Evolutionary conservation across 495 filamentous ascomycete genomes (phyloP).

Genomic region (Aspergillus affinis): DNA sequence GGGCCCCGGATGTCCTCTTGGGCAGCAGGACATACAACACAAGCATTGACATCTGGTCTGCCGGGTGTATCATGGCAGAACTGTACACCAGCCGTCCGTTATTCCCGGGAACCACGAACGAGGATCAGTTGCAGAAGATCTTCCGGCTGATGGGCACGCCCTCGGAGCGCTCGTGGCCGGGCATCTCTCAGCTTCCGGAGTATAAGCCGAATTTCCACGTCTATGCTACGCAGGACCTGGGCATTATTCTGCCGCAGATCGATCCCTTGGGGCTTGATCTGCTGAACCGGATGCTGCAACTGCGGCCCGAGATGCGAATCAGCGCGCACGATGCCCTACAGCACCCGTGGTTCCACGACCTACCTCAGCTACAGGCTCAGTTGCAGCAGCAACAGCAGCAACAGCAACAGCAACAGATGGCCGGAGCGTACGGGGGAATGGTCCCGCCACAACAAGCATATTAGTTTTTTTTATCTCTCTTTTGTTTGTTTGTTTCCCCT

Average conservation of each 20-base stretch:
- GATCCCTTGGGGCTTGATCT: conserved; percentile 84
- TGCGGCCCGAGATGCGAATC: conserved; percentile 89
- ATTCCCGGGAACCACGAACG: conserved; percentile 94
- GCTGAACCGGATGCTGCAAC: conserved; percentile 83
- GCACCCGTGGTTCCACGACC: conserved; percentile 87
- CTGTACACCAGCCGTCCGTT: conserved; percentile 93
- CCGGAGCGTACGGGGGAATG: conserved; percentile 43
- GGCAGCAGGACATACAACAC: conserved; percentile 93
- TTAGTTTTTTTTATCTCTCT: conserved; percentile 16
- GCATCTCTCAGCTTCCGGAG: conserved; percentile 84
- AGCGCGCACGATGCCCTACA: conserved; percentile 78
- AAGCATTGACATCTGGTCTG: conserved; percentile 97
- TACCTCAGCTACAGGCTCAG: conserved; percentile 52
- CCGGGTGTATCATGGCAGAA: conserved; percentile 97
- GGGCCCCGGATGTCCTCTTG: conserved; percentile 88
- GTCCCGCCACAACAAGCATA: conserved; percentile 42
- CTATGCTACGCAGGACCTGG: conserved; percentile 89
- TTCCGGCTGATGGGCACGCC: conserved; percentile 98
- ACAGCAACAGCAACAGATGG: conserved; percentile 41
- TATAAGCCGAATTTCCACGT: conserved; percentile 93
- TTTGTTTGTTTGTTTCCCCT: conserved; percentile 13
- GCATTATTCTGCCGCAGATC: conserved; percentile 83
- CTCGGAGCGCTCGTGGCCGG: conserved; percentile 88
- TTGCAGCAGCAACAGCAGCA: conserved; percentile 46
- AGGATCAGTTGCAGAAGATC: conserved; percentile 92